phyloP scores from a whole-genome alignment of 371 early-diverging fungal species.

The Dichotomocladium elegans region DNA sequence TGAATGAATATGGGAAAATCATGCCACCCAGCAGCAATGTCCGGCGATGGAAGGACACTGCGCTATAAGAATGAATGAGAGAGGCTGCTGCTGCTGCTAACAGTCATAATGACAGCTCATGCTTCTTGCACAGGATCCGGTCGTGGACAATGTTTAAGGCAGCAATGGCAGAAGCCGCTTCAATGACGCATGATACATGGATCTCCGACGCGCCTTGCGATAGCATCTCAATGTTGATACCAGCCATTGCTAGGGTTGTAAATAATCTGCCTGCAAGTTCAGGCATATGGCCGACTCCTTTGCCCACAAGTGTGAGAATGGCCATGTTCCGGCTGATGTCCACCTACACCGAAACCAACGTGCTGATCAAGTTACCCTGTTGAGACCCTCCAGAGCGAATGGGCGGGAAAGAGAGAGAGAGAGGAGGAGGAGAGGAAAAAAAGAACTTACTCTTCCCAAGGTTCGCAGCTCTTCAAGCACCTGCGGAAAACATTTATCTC shows the following conservation, averaged over 20 bases:
- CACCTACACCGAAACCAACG: too few species aligned
- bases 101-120: too few species aligned
- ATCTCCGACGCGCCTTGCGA: constrained; percentile 97
- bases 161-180: constrained; percentile 56
- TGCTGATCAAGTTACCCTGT: too few species aligned
- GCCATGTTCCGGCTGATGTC: constrained; percentile 82
- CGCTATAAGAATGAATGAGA: too few species aligned
- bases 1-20: too few species aligned
- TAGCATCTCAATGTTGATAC: constrained; percentile 98
- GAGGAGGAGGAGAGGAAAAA: too few species aligned
- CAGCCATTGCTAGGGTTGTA: constrained; percentile 79
- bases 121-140: constrained; percentile 38
- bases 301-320: constrained; percentile 94
- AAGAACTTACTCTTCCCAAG: constrained; percentile 10
- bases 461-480: constrained; percentile 56
- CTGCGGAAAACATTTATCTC: constrained; percentile 58
- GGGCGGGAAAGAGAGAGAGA: too few species aligned
- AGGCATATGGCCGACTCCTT: constrained; percentile 93
- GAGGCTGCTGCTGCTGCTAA: too few species aligned
- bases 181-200: constrained; percentile 96
- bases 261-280: constrained; percentile 95
- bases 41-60: too few species aligned
- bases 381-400: too few species aligned
- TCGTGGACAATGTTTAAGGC: constrained; percentile 92
- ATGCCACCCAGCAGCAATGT: too few species aligned